Conservation (phyloP, 2,329 filamentous ascomycete genomes). For the Alternaria viburni region DNA sequence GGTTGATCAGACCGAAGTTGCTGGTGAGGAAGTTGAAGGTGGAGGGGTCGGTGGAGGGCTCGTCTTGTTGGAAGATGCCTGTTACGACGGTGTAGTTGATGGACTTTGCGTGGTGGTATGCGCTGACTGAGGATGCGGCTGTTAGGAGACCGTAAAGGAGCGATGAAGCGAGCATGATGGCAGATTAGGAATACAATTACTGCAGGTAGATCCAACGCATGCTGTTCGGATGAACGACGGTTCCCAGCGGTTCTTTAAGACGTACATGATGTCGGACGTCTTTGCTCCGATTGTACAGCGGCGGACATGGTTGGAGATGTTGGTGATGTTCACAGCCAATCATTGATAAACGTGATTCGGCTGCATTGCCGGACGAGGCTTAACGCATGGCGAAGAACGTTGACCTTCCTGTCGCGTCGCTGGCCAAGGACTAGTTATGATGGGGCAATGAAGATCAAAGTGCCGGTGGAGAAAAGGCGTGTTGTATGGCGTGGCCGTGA, state of each 20-base stretch:
- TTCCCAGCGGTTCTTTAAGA: constrained; percentile 10
- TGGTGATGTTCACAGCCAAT: constrained; percentile 25
- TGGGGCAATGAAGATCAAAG: neutral
- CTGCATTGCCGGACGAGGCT: constrained; percentile 8
- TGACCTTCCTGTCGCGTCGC: constrained; percentile 16
- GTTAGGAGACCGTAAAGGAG: constrained; percentile 25
- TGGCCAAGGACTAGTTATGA: constrained; percentile 1
- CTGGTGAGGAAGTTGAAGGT: constrained; percentile 56
- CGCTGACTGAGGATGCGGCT: constrained; percentile 19
- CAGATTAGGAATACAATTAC: neutral
- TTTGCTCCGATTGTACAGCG: neutral
- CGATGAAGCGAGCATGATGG: constrained; percentile 24
- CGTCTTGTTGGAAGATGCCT: constrained; percentile 70
- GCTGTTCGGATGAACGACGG: neutral
- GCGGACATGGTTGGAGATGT: neutral
- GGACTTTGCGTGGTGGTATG: constrained; percentile 36
- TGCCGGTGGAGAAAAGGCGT: constrained; percentile 4
- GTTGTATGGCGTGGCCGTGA: neutral
- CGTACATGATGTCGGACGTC: constrained; percentile 3
- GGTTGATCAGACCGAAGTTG: constrained; percentile 72
- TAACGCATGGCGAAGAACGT: neutral
- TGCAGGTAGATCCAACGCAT: neutral
- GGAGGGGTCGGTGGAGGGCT: constrained; percentile 60
- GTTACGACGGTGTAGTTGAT: constrained; percentile 66
- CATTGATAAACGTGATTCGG: constrained; percentile 33